Conservation (phyloP, 2,329 filamentous ascomycete species). For the Metarhizium anisopliae region DNA sequence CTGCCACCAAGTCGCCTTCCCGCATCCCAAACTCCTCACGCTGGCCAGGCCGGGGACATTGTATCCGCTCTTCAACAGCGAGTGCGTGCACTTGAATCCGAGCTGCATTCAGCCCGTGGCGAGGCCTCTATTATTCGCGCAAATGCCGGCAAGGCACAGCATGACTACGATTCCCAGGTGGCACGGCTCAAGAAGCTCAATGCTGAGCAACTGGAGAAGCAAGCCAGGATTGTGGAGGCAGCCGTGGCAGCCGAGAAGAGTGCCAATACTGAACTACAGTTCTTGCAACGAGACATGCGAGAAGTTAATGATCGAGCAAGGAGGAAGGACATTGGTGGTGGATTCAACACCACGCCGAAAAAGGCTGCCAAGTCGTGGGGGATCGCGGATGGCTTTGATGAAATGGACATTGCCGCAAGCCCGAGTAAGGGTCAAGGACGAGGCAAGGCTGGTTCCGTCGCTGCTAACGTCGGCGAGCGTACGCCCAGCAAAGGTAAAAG, state of each 20-base stretch:
- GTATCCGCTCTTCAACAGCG: constrained; percentile 41
- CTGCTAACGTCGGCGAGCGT: constrained; percentile 37
- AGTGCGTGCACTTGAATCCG: constrained; percentile 42
- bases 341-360: constrained; percentile 46
- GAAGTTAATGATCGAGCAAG: constrained; percentile 44
- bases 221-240: constrained; percentile 55
- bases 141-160: constrained; percentile 53
- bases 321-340: constrained; percentile 30
- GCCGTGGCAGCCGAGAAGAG: constrained; percentile 57
- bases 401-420: constrained; percentile 47
- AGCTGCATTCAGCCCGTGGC: constrained; percentile 55
- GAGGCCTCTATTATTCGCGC: constrained; percentile 68
- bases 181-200: constrained; percentile 52
- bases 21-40: constrained; percentile 17
- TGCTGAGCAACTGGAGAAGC: constrained; percentile 53
- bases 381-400: constrained; percentile 69
- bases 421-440: constrained; percentile 40
- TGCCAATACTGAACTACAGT: constrained; percentile 60
- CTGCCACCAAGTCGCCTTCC: constrained; percentile 16
- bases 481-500: constrained; percentile 63
- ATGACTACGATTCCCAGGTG: constrained; percentile 55
- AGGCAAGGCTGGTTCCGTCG: constrained; percentile 32
- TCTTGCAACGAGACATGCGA: constrained; percentile 61
- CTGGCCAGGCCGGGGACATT: constrained; percentile 23
- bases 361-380: constrained; percentile 46